A percentile compares a stretch with the other conserved stretches of the same genome.
These are phyloP conservation scores for Neonothopanus nambi DNA, from an alignment of 1,284 basidiomycete species.

Conservation along the genomic window DNA sequence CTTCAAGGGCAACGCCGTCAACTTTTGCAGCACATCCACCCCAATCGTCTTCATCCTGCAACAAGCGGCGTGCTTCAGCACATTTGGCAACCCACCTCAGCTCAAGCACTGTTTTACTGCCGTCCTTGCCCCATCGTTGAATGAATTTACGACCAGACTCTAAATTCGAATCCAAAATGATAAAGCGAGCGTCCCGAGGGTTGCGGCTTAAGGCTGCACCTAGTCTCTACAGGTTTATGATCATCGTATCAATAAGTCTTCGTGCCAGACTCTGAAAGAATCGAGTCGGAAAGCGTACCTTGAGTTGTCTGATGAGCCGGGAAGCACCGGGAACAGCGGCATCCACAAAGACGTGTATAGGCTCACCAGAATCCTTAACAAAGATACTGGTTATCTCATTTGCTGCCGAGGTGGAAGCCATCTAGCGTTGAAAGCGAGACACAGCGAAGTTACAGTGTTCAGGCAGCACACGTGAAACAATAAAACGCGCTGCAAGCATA, in stretches of 20 bases:
- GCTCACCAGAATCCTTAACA: slow-evolving; percentile 26
- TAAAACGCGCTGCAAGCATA: too few relatives aligned
- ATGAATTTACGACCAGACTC: slow-evolving; percentile 53
- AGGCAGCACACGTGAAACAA: too few relatives aligned
- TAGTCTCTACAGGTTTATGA: slow-evolving; percentile 45
- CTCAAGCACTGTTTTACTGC: slow-evolving; percentile 48
- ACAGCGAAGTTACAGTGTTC: too few relatives aligned
- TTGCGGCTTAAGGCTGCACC: slow-evolving; percentile 52
- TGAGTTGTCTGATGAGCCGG: slow-evolving; percentile 50
- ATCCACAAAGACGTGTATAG: slow-evolving; percentile 47
- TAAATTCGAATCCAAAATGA: slow-evolving; percentile 56
- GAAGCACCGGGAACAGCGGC: slow-evolving; percentile 49
- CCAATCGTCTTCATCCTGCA: slow-evolving; percentile 53
- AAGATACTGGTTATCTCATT: background rate
- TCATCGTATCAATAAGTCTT: background rate
- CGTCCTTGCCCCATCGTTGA: slow-evolving; percentile 53
- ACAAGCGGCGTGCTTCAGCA: slow-evolving; percentile 38
- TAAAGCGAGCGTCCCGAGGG: slow-evolving; percentile 49
- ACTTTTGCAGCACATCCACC: slow-evolving; percentile 48
- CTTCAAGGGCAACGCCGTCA: slow-evolving; percentile 33
- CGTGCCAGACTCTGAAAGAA: background rate
- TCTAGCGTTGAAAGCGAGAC: background rate
- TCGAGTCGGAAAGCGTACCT: slow-evolving; percentile 37
- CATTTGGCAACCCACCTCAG: slow-evolving; percentile 46
- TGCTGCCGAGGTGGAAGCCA: too few relatives aligned